A percentile compares a stretch with the other conserved stretches of the same genome.
Conservation (phyloP, 1,284 basidiomycete genomes). For the Pseudozyma tsukubaensis region DNA sequence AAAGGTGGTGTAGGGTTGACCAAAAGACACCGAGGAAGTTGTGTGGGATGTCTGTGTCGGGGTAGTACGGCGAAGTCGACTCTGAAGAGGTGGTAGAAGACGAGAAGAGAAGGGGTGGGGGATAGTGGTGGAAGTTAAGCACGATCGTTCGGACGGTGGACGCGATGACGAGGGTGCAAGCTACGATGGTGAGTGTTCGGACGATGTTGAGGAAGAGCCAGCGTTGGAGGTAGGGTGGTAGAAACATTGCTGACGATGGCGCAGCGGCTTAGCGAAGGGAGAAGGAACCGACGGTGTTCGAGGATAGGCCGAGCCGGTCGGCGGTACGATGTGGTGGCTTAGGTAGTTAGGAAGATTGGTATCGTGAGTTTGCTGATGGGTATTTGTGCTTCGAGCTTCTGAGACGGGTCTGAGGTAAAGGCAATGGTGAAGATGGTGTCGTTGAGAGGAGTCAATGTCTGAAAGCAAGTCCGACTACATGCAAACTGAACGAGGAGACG, state of each 20-base stretch:
- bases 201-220: slow-evolving; percentile 46
- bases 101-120: slow-evolving; percentile 7
- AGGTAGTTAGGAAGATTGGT: too few relatives aligned
- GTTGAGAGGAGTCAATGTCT: too few relatives aligned
- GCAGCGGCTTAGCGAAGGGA: background rate
- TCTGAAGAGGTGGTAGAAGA: background rate
- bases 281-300: too few relatives aligned
- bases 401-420: too few relatives aligned
- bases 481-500: too few relatives aligned
- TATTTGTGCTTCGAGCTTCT: too few relatives aligned
- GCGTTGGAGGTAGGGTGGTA: slow-evolving; percentile 44
- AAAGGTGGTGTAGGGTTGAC: slow-evolving; percentile 50
- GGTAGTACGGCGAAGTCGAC: slow-evolving; percentile 18
- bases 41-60: slow-evolving; percentile 54
- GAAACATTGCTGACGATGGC: slow-evolving; percentile 18
- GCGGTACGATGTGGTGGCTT: background rate
- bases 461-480: too few relatives aligned
- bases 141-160: slow-evolving; percentile 28
- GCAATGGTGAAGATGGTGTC: too few relatives aligned
- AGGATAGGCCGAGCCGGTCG: background rate
- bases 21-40: slow-evolving; percentile 56
- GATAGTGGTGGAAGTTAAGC: slow-evolving; percentile 32
- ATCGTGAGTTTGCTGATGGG: too few relatives aligned
- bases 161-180: slow-evolving; percentile 32
- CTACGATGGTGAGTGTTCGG: slow-evolving; percentile 41